Conservation (phyloP, 2,329 filamentous ascomycete species). For the Ophiocordyceps camponoti-saundersi region DNA sequence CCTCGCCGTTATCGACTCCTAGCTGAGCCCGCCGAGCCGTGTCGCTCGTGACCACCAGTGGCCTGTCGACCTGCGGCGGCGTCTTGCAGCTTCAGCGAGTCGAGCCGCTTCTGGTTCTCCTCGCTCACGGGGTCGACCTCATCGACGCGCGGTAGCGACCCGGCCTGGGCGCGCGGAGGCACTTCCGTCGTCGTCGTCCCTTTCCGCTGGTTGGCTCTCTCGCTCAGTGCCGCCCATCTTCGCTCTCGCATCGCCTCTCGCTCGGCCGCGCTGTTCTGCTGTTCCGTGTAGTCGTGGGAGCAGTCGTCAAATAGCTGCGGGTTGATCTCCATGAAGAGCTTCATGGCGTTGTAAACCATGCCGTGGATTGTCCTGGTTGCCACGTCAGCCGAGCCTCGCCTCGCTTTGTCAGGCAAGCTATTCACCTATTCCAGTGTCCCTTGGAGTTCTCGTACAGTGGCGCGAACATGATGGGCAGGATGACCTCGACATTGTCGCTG, state of each 20-base stretch:
- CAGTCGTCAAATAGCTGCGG: slow-evolving; percentile 97
- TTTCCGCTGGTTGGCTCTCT: slow-evolving; percentile 60
- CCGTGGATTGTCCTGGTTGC: slow-evolving; percentile 76
- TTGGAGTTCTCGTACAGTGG: slow-evolving; percentile 98
- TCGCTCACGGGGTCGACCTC: slow-evolving; percentile 67
- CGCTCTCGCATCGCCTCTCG: slow-evolving; percentile 67
- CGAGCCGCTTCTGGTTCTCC: slow-evolving; percentile 72
- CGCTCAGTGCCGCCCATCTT: slow-evolving; percentile 76
- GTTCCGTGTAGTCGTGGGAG: slow-evolving; percentile 93
- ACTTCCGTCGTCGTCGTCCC: slow-evolving; percentile 11
- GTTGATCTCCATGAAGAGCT: slow-evolving; percentile 99
- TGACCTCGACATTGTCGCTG: slow-evolving; percentile 96
- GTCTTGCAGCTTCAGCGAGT: slow-evolving; percentile 82
- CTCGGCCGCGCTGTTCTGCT: slow-evolving; percentile 80
- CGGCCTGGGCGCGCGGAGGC: slow-evolving; percentile 19
- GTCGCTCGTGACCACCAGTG: slow-evolving; percentile 34
- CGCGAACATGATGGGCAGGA: slow-evolving; percentile 97
- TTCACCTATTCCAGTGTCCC: slow-evolving; percentile 94
- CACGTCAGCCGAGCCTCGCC: not conserved
- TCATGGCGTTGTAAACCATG: slow-evolving; percentile 99
- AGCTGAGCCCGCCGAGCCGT: slow-evolving; percentile 38
- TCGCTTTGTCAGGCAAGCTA: not conserved
- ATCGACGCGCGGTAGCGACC: slow-evolving; percentile 37
- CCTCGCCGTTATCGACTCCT: slow-evolving; percentile 25
- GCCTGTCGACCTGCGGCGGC: slow-evolving; percentile 40